phyloP scores from a whole-genome alignment of 345 rosid genomes.

The Sonneratia caseolaris region DNA sequence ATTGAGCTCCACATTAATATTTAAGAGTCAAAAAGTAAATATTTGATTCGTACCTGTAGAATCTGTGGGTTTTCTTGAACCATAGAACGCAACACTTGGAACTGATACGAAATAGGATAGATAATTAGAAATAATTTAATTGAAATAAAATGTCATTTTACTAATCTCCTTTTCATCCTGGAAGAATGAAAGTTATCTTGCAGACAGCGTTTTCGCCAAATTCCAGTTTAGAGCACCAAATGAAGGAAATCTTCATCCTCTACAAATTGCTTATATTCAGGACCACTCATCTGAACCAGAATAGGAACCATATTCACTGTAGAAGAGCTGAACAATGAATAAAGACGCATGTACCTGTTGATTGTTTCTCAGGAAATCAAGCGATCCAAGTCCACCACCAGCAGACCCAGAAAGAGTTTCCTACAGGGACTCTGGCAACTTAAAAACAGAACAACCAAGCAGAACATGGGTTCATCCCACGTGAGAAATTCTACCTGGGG shows the following conservation, averaged over 20 bases:
- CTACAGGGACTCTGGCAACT: constrained; percentile 25
- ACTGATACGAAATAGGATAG: constrained; percentile 29
- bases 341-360: constrained; percentile 47
- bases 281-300: background rate
- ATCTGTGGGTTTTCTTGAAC: constrained; percentile 97
- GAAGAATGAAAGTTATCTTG: background rate
- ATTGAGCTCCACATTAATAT: background rate
- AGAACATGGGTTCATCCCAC: background rate
- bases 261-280: background rate
- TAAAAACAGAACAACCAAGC: constrained; percentile 7
- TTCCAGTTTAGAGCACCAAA: background rate
- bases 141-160: background rate
- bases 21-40: background rate
- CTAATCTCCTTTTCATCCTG: background rate
- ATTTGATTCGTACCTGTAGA: constrained; percentile 51
- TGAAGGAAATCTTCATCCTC: background rate
- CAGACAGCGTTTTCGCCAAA: background rate
- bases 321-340: background rate
- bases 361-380: constrained; percentile 87
- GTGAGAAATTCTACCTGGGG: constrained; percentile 54
- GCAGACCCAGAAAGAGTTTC: constrained; percentile 55
- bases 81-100: constrained; percentile 87
- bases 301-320: background rate
- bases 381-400: constrained; percentile 65
- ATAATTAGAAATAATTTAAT: background rate